Percentiles rank a stretch among this genome's conserved stretches.
Evolutionary conservation across 257 asterid genomes (phyloP).

Genomic region (Solanum rostratum): DNA sequence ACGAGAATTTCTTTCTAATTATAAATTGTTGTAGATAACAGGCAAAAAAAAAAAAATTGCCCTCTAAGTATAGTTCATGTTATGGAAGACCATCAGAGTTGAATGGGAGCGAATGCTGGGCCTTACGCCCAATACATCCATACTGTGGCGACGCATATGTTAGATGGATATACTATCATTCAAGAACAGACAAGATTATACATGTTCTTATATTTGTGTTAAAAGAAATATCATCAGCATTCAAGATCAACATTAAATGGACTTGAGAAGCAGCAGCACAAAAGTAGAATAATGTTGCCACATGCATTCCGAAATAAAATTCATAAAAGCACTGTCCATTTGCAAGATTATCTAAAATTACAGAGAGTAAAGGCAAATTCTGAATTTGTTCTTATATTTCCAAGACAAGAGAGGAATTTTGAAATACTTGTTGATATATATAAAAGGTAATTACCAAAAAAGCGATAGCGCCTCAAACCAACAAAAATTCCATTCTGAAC

Average conservation of each 20-base stretch:
- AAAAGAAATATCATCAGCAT: neutral
- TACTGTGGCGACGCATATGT: neutral
- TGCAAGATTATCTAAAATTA: neutral
- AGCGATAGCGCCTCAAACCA: constrained; percentile 54
- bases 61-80: neutral
- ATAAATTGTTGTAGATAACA: neutral
- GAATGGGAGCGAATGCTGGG: neutral
- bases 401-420: neutral
- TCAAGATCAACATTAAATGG: neutral
- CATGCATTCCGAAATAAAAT: neutral
- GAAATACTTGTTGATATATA: neutral
- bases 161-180: neutral
- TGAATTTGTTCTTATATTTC: neutral
- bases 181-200: neutral
- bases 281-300: neutral
- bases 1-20: neutral
- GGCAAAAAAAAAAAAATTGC: neutral
- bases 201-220: neutral
- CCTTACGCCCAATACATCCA: neutral
- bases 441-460: constrained; percentile 44
- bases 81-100: neutral
- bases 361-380: neutral
- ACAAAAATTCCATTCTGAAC: constrained; percentile 52
- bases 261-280: neutral
- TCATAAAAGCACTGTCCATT: neutral